A percentile compares a stretch with the other conserved stretches of the same genome.
Conservation (phyloP, 139 green algal genomes). For the Nannochloris sp. region DNA sequence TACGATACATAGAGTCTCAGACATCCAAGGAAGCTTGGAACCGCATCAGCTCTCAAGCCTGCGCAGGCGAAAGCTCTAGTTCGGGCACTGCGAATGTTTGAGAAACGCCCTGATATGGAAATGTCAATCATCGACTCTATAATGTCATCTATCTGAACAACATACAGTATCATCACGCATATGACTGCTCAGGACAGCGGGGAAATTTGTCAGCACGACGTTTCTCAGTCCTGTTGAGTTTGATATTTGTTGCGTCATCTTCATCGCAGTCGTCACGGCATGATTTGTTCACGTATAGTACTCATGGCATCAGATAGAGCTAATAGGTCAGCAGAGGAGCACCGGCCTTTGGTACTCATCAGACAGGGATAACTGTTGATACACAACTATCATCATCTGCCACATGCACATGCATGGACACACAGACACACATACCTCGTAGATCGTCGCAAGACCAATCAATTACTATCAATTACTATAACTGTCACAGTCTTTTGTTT, state of each 20-base stretch:
- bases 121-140: constrained; percentile 31
- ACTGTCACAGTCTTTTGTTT: not conserved
- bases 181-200: constrained; percentile 51
- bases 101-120: constrained; percentile 47
- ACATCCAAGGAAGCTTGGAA: constrained; percentile 65
- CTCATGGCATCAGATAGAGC: constrained; percentile 63
- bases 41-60: constrained; percentile 63
- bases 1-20: constrained; percentile 30
- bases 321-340: constrained; percentile 52
- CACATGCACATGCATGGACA: not conserved
- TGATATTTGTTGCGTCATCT: constrained; percentile 53
- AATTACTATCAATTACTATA: constrained; percentile 3
- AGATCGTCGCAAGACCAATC: too few relatives aligned
- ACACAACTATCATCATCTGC: constrained; percentile 20
- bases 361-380: constrained; percentile 69
- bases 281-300: not conserved
- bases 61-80: constrained; percentile 60
- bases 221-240: constrained; percentile 73
- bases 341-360: constrained; percentile 40
- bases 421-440: too few relatives aligned
- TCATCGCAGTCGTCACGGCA: constrained; percentile 24
- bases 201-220: constrained; percentile 36
- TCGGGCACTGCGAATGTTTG: constrained; percentile 67
- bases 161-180: constrained; percentile 1
- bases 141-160: not conserved